A percentile compares a stretch with the other conserved stretches of the same genome.
These are phyloP conservation scores for Zygoascus ofunaensis DNA, from an alignment of 805 yeast genomes.

Conservation along the genomic window DNA sequence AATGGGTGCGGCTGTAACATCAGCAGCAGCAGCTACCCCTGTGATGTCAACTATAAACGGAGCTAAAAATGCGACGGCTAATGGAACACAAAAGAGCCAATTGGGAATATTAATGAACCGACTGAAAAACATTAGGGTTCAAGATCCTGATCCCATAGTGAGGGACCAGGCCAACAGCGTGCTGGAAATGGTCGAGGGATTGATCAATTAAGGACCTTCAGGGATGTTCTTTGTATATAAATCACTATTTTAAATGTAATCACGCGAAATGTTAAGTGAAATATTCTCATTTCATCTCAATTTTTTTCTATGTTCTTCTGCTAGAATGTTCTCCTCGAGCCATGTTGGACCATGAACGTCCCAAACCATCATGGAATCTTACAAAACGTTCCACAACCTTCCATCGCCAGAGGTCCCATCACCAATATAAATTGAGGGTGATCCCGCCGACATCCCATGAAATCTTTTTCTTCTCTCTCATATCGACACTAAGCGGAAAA, in stretches of 20 bases:
- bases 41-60: too few relatives aligned
- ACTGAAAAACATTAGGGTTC: constrained; percentile 15
- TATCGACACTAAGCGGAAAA: too few relatives aligned
- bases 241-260: too few relatives aligned
- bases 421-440: neutral
- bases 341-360: neutral
- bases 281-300: neutral
- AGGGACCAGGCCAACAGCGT: constrained; percentile 21
- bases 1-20: neutral
- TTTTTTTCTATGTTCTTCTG: neutral
- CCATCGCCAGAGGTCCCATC: neutral
- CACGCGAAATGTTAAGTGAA: too few relatives aligned
- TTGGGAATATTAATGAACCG: neutral
- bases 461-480: constrained; percentile 1
- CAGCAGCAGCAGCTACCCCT: too few relatives aligned
- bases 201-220: neutral
- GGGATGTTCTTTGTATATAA: too few relatives aligned
- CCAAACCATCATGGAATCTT: neutral
- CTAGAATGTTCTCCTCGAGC: neutral
- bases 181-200: constrained; percentile 2
- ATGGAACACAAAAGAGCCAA: neutral
- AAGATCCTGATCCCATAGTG: constrained; percentile 25
- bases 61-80: too few relatives aligned
- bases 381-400: neutral
- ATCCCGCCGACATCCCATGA: neutral